phyloP scores from a whole-genome alignment of 2,329 filamentous ascomycete genomes.

The Colletotrichum sansevieriae region DNA sequence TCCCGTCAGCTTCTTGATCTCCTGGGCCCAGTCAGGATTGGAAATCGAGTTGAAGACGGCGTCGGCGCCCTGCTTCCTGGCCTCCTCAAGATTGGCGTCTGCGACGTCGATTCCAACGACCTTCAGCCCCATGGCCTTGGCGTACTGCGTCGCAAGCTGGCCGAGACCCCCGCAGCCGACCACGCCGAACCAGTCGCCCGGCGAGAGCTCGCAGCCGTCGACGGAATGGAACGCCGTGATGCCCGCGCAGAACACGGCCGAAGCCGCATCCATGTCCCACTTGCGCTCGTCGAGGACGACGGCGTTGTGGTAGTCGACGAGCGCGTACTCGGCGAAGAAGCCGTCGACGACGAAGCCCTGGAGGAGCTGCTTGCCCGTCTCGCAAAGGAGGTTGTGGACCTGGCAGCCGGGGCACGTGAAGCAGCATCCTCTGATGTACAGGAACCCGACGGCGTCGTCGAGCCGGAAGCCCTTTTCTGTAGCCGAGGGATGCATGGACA shows the following conservation, averaged over 20 bases:
- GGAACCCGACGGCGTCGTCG: conserved; percentile 60
- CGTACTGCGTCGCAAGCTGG: conserved; percentile 60
- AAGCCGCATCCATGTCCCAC: conserved; percentile 50
- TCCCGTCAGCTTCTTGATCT: conserved; percentile 56
- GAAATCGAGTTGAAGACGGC: conserved; percentile 57
- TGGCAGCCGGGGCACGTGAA: conserved; percentile 61
- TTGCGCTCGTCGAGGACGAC: conserved; percentile 54
- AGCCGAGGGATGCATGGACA: conserved; percentile 52
- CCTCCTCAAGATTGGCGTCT: conserved; percentile 55
- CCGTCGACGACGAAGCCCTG: conserved; percentile 59
- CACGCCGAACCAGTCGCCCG: conserved; percentile 57
- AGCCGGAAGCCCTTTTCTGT: conserved; percentile 55
- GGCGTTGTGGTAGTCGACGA: conserved; percentile 60
- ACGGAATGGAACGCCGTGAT: conserved; percentile 59
- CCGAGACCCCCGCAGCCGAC: conserved; percentile 60
- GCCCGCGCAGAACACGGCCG: conserved; percentile 64
- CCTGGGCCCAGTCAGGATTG: conserved; percentile 52
- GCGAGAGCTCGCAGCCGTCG: conserved; percentile 52
- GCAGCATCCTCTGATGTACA: conserved; percentile 60
- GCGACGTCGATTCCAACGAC: conserved; percentile 60
- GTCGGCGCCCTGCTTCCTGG: conserved; percentile 56
- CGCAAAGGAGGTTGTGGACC: conserved; percentile 57
- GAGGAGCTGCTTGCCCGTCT: conserved; percentile 53
- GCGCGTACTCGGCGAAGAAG: conserved; percentile 61
- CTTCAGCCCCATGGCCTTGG: conserved; percentile 59